Conservation (phyloP, 495 filamentous ascomycete species). For the Durotheca rogersii region DNA sequence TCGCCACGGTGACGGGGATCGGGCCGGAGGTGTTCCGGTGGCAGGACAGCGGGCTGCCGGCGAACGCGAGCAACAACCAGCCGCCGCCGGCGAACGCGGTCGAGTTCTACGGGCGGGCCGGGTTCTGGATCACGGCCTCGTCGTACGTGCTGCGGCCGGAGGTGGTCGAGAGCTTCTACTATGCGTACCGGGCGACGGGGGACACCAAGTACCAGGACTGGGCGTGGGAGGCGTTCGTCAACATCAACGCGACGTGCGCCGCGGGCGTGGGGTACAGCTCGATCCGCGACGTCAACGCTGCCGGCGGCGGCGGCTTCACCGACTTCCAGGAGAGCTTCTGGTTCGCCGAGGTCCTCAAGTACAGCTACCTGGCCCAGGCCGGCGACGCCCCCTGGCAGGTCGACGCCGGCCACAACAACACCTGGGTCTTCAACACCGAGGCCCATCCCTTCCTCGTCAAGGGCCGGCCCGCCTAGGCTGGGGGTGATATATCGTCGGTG, state of each 20-base stretch:
- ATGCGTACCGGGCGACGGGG: constrained; percentile 78
- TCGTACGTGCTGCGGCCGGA: constrained; percentile 77
- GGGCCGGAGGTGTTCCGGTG: constrained; percentile 79
- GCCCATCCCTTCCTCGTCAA: constrained; percentile 71
- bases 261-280: constrained; percentile 67
- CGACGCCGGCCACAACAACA: constrained; percentile 53
- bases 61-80: constrained; percentile 41
- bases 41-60: constrained; percentile 51
- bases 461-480: constrained; percentile 37
- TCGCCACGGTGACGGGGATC: constrained; percentile 65
- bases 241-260: constrained; percentile 64
- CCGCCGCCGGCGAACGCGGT: constrained; percentile 48
- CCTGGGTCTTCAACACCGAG: constrained; percentile 84
- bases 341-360: constrained; percentile 90
- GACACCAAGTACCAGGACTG: constrained; percentile 72
- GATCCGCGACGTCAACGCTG: constrained; percentile 64
- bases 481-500: too few species aligned
- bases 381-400: constrained; percentile 69
- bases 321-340: constrained; percentile 88
- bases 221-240: constrained; percentile 79
- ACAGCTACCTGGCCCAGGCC: constrained; percentile 69
- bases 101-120: constrained; percentile 61
- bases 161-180: constrained; percentile 85
- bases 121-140: constrained; percentile 68
- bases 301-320: constrained; percentile 58